Evolutionary conservation across 164 flowering plant species (phyloP), one percentile per base, ranked within the genome.

Genomic region (Annona cherimola): DNA sequence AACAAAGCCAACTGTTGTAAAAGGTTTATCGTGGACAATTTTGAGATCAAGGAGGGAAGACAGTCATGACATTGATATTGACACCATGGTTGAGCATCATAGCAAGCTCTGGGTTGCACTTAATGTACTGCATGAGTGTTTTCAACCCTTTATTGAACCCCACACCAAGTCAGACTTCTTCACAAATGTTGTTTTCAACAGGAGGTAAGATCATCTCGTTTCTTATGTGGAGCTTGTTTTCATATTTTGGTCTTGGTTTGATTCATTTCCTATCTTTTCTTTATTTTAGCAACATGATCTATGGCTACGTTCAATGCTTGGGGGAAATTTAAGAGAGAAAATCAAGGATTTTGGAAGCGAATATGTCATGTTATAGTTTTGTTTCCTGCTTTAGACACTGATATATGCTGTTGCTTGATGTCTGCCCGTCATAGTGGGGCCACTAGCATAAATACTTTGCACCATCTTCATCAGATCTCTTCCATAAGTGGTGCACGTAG

Each of bases 41-140:
- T 63, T 90, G 68, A 87, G 87, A 75, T 66, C 82, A 59, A 69
- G n/a, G 18, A 65, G 75, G 64, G 70, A 72, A 65, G 83, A 80
- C 12, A 59, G 16, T 44, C 8, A 2, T 68, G 67, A 71, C 26
- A 46, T 70, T 67, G 81, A 80, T 72, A 61, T 42, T 46, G 90
- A 84, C 61, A 65, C 70, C n/a, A 43, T 76, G 60, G 42, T 74
- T 26, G 90, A 88, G 77, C 78, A 57, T 74, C 74, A 81, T 71
- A 79, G 87, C 83, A 91, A 89, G 80, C 94, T 95, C 20, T 83
- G 75, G 79, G 74, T 88, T 70, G 98, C 98, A 61, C 84, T 90
- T 35, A 74, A 64, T 57, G 87, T 93, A 64, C 85, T 96, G 87
- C 97, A 91, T 63, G 99, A 96, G 75, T 93, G 94, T 76, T 95